Conservation (phyloP, 2,329 filamentous ascomycete genomes). For the Pseudopyrenochaeta lycopersici region DNA sequence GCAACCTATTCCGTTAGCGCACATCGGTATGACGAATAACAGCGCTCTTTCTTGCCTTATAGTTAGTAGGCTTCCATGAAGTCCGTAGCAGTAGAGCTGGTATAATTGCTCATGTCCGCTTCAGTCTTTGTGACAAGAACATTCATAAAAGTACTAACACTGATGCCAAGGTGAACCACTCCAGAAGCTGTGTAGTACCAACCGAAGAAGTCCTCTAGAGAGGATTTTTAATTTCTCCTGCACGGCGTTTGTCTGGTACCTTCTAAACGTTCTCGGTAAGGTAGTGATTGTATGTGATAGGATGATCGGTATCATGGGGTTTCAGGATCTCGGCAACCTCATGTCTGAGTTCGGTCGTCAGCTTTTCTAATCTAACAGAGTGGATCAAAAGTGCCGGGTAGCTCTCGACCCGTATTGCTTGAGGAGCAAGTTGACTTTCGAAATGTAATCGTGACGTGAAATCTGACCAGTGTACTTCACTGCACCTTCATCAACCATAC, state of each 20-base stretch:
- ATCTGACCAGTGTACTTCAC: slow-evolving; percentile 10
- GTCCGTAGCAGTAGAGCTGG: slow-evolving; percentile 37
- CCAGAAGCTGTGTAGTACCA: slow-evolving; percentile 3
- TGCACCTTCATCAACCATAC: slow-evolving; percentile 19
- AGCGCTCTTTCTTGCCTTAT: slow-evolving; percentile 19
- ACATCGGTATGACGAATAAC: neutral
- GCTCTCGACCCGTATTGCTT: slow-evolving; percentile 26
- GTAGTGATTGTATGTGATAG: too few relatives aligned
- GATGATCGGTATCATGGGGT: slow-evolving; percentile 25
- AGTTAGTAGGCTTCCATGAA: slow-evolving; percentile 45
- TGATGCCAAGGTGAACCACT: slow-evolving; percentile 1
- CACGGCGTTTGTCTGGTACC: slow-evolving; percentile 21
- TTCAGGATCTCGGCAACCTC: slow-evolving; percentile 24
- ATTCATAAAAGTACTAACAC: slow-evolving; percentile 18
- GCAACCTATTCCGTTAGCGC: slow-evolving; percentile 45
- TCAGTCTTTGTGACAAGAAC: slow-evolving; percentile 21
- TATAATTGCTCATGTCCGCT: too few relatives aligned
- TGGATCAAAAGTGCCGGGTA: slow-evolving; percentile 32
- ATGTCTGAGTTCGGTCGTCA: slow-evolving; percentile 6
- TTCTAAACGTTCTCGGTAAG: slow-evolving; percentile 48
- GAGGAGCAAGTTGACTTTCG: slow-evolving; percentile 28
- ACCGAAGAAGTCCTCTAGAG: slow-evolving; percentile 18
- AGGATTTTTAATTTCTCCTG: slow-evolving; percentile 17
- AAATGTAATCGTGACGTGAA: slow-evolving; percentile 27
- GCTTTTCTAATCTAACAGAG: slow-evolving; percentile 9